Evolutionary conservation across 148 eudicot species (phyloP), one percentile per base, ranked within the genome.

Genomic region (Simmondsia chinensis): DNA sequence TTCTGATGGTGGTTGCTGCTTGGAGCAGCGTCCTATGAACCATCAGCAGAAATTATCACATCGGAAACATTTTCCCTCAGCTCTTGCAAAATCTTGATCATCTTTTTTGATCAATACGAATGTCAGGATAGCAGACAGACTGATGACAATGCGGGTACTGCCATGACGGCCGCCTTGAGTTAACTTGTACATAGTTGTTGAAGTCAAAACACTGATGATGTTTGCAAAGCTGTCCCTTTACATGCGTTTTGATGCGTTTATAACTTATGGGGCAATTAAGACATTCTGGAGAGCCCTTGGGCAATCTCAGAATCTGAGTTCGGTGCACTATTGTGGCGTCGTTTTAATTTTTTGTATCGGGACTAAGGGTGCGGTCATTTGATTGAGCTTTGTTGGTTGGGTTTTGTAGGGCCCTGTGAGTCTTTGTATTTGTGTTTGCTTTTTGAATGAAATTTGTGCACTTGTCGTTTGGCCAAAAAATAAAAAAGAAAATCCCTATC

Each of bases 141-240:
- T 82, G 96, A 48, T 75, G 82, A 53, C 99, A 91, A 48, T 65
- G 73, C 6, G 96, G 94, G 56, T 96, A 91, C 36, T 83, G 82
- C 99, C 99, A 91, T 12, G 77, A 71, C 32, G 99, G 99, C 39
- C 79, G 66, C 54, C 80, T 72, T 39, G 68, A 63, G 43, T 86
- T 91, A 33, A 91, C 77, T 42, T 72, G 77, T 39, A 85, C 56
- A 57, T 62, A 91, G 66, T 79, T 85, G 75, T 68, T 70, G 7
- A 69, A 72, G 66, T 91, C 99, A 70, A 91, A 78, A 56, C 95
- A 89, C 97, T 89, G 95, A 66, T 61, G 72, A 68, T 89, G 97
- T 52, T 81, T 89, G 76, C 97, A 89, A 16, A 52, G 45, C 57
- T 67, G 70, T 46, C 97, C 97, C 65, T 89, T 89, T 11, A 71